Conservation (phyloP, 306 rosid genomes). For the Pterocarpus macrocarpus region DNA sequence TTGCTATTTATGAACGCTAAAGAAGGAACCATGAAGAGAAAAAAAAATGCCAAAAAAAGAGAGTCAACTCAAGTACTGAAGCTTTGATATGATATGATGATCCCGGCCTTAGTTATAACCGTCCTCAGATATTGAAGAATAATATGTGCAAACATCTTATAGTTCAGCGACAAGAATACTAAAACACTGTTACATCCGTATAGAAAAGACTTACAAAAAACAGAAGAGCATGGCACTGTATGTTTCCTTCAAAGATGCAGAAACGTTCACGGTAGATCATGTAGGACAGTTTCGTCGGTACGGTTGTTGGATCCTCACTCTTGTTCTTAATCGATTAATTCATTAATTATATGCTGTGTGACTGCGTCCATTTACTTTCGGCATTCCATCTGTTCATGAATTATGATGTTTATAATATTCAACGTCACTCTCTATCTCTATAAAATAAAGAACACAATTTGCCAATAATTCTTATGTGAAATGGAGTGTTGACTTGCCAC, state of each 20-base stretch:
- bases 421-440: neutral
- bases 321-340: neutral
- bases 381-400: neutral
- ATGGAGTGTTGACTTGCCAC: conserved; percentile 13
- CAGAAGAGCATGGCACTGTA: conserved; percentile 3
- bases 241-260: conserved; percentile 15
- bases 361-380: neutral
- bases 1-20: neutral
- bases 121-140: conserved; percentile 20
- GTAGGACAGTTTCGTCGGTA: conserved; percentile 18
- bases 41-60: neutral
- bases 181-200: neutral
- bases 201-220: conserved; percentile 42
- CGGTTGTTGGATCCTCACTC: neutral
- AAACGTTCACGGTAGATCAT: neutral
- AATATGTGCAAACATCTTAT: neutral
- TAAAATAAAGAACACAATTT: neutral
- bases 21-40: neutral
- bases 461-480: neutral
- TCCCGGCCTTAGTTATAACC: conserved; percentile 8
- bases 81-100: neutral
- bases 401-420: neutral
- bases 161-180: no score
- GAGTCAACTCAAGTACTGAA: conserved; percentile 28
- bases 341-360: neutral